Conservation (phyloP, 192 early-diverging fungal species). For the Paraglomus occultum region DNA sequence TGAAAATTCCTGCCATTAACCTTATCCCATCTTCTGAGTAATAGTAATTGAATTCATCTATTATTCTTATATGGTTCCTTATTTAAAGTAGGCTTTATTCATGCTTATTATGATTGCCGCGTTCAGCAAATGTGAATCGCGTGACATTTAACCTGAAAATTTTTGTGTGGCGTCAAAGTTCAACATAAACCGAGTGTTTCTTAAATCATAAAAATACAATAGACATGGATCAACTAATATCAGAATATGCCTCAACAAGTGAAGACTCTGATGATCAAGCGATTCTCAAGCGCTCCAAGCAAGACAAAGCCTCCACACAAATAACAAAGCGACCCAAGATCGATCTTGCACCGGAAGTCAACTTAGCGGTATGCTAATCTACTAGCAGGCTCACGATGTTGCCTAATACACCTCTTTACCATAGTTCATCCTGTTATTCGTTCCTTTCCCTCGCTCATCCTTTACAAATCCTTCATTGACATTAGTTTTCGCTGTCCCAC, state of each 20-base stretch:
- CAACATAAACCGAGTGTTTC: too few relatives aligned
- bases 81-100: too few relatives aligned
- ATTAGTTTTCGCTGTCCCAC: neutral
- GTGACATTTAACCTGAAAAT: too few relatives aligned
- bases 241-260: slow-evolving; percentile 38
- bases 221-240: neutral
- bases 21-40: too few relatives aligned
- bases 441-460: neutral
- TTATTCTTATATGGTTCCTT: too few relatives aligned
- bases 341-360: slow-evolving; percentile 53
- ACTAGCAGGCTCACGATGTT: neutral
- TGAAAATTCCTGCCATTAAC: too few relatives aligned
- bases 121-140: too few relatives aligned
- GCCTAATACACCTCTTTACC: neutral
- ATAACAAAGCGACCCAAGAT: slow-evolving; percentile 31
- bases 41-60: too few relatives aligned
- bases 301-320: neutral
- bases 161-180: too few relatives aligned
- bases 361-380: slow-evolving; percentile 44
- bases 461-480: neutral
- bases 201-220: too few relatives aligned
- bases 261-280: slow-evolving; percentile 26
- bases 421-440: neutral
- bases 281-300: neutral
- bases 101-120: too few relatives aligned